A percentile compares a stretch with the other conserved stretches of the same genome.
phyloP scores from a whole-genome alignment of 2,329 filamentous ascomycete genomes.

The Aspergillus pseudoterreus region DNA sequence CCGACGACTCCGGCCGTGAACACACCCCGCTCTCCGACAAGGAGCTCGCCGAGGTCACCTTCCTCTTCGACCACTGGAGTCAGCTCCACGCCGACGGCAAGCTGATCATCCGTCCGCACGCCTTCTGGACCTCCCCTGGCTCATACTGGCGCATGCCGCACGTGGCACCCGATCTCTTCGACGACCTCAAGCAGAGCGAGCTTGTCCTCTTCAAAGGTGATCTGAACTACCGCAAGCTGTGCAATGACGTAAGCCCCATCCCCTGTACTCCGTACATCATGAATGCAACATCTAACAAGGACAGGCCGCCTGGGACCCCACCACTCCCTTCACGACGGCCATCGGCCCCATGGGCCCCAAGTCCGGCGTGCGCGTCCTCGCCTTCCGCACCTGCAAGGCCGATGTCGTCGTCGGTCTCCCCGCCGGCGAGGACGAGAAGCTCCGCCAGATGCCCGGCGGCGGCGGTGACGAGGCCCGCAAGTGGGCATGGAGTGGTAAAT shows the following conservation, averaged over 20 bases:
- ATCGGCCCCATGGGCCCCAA: slow-evolving; percentile 79
- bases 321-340: slow-evolving; percentile 78
- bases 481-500: slow-evolving; percentile 96
- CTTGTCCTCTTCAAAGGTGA: slow-evolving; percentile 97
- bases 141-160: slow-evolving; percentile 84
- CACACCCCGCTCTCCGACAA: slow-evolving; percentile 62
- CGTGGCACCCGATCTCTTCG: slow-evolving; percentile 62
- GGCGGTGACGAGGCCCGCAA: slow-evolving; percentile 67
- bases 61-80: slow-evolving; percentile 80
- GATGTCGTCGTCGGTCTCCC: slow-evolving; percentile 91
- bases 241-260: slow-evolving; percentile 68
- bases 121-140: slow-evolving; percentile 85
- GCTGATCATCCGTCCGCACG: slow-evolving; percentile 75
- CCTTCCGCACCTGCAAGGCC: slow-evolving; percentile 91
- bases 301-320: slow-evolving; percentile 75
- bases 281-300: neutral
- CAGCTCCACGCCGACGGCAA: slow-evolving; percentile 76
- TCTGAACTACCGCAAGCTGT: slow-evolving; percentile 91
- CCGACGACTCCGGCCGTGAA: slow-evolving; percentile 59
- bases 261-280: neutral
- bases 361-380: slow-evolving; percentile 79
- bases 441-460: slow-evolving; percentile 65
- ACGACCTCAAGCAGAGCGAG: slow-evolving; percentile 78
- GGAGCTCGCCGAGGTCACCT: slow-evolving; percentile 65
- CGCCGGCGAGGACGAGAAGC: slow-evolving; percentile 74